A percentile compares a stretch with the other conserved stretches of the same genome.
These are phyloP conservation scores for Tinospora cordifolia DNA, from an alignment of 164 flowering plant genomes.

Conservation along the genomic window DNA sequence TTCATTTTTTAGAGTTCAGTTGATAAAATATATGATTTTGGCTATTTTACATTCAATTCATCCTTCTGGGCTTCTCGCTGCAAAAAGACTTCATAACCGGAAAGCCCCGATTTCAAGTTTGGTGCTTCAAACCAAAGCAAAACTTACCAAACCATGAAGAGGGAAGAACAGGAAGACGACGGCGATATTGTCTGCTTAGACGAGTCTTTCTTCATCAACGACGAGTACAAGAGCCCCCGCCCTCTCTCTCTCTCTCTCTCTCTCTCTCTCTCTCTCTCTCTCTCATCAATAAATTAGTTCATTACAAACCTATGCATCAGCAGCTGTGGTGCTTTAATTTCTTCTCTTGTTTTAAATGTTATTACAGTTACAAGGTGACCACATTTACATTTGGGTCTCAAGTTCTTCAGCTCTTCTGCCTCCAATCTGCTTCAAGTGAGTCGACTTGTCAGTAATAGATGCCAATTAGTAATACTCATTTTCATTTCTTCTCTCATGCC, in stretches of 20 bases:
- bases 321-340: neutral
- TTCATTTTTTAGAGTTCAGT: no score
- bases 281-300: neutral
- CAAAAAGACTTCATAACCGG: no score
- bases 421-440: conserved; percentile 87
- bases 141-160: neutral
- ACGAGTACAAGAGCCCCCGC: conserved; percentile 38
- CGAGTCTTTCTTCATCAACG: conserved; percentile 78
- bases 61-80: no score
- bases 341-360: conserved; percentile 7
- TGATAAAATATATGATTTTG: no score
- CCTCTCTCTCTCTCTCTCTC: neutral
- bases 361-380: conserved; percentile 70
- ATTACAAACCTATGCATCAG: no score
- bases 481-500: neutral
- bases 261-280: conserved; percentile 10
- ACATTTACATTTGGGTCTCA: conserved; percentile 77
- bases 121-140: neutral
- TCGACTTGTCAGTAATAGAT: neutral
- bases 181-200: conserved; percentile 73
- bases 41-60: no score
- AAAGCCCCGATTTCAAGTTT: no score
- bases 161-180: conserved; percentile 29
- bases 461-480: neutral
- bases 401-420: conserved; percentile 63